Evolutionary conservation across 2,329 filamentous ascomycete genomes (phyloP).

Genomic region (Aureobasidium melanogenum): DNA sequence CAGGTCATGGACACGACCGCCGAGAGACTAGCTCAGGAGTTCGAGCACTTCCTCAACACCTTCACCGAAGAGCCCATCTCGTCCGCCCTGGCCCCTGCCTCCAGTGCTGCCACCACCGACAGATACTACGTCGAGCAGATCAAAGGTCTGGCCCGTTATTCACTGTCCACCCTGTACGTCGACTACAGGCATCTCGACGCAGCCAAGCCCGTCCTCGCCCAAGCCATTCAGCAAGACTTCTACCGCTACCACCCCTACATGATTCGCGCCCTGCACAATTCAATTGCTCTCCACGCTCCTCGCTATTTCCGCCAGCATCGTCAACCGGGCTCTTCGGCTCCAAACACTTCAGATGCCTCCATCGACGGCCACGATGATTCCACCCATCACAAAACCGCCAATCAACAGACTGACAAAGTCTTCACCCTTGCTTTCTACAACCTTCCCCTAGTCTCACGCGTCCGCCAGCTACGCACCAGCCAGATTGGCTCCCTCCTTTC

Average conservation of each 20-base stretch:
- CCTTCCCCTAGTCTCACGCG: conserved; percentile 73
- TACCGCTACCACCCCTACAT: conserved; percentile 93
- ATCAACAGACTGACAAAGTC: conserved; percentile 94
- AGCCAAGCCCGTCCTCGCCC: conserved; percentile 52
- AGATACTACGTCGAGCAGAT: conserved; percentile 83
- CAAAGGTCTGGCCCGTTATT: conserved; percentile 62
- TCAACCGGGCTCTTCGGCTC: conserved; percentile 67
- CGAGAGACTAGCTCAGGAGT: conserved; percentile 63
- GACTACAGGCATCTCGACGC: conserved; percentile 68
- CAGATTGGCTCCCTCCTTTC: conserved; percentile 91
- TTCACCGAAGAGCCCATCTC: conserved; percentile 28
- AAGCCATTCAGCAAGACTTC: conserved; percentile 81
- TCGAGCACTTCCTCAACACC: conserved; percentile 73
- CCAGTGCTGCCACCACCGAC: conserved; percentile 64
- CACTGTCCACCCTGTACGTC: conserved; percentile 77
- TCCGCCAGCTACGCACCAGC: conserved; percentile 75
- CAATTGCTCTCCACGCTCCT: conserved; percentile 90
- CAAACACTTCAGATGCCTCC: conserved; percentile 59
- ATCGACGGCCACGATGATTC: conserved; percentile 47
- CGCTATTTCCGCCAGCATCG: conserved; percentile 89
- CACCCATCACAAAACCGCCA: conserved; percentile 64
- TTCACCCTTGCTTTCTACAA: conserved; percentile 94
- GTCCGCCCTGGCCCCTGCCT: conserved; percentile 33
- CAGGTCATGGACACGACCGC: conserved; percentile 70
- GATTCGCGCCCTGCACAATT: conserved; percentile 77